Evolutionary conservation across 2,329 filamentous ascomycete genomes (phyloP), one percentile per base, ranked within the genome.

Genomic region (Alternaria gansuensis): DNA sequence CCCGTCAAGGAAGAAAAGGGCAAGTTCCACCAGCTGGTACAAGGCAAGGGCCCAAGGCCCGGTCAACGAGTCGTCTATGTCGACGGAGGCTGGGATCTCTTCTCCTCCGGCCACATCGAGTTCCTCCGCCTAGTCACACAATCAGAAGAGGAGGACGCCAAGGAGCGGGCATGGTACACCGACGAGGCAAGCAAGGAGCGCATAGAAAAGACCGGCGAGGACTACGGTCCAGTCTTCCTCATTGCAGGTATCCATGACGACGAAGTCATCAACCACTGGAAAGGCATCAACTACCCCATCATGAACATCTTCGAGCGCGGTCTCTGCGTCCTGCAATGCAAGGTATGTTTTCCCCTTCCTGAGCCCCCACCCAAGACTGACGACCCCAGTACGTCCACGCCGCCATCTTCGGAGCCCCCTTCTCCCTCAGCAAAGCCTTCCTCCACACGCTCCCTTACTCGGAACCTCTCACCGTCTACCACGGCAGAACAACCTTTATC

Each of bases 231-330:
- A 0, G 90, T 88, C 6, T 98, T 92, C 75, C 85, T 99, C n/a
- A 87, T 98, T 41, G 93, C 92, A 2, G 95, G 95, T 48, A 89
- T 99, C 24, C 95, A 99, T 78, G 91, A 97, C 71, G 95, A 99
- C 76, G 88, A 90, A 64, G 93, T 96, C 60, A 96, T 99, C 78
- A 99, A 99, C 79, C 83, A 90, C 71, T 96, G 93, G 90, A 98
- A 98, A 80, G 94, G 95, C 34, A 85, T 97, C 70, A 99, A 99
- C 81, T 99, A 97, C 75, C 95, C 95, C 26, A 98, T 99, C 80
- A 99, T 99, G 95, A 99, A 98, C 82, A 93, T 97, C 57, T 97
- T 94, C 72, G 95, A 99, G 82, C 90, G 95, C 40, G 93, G 93
- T 2, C 87, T 99, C 23, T 99, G 95, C 76, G 94, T 98, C 29